Evolutionary conservation across 225 moss, liverwort and hornwort species (phyloP).

Genomic region (Climacium dendroides): DNA sequence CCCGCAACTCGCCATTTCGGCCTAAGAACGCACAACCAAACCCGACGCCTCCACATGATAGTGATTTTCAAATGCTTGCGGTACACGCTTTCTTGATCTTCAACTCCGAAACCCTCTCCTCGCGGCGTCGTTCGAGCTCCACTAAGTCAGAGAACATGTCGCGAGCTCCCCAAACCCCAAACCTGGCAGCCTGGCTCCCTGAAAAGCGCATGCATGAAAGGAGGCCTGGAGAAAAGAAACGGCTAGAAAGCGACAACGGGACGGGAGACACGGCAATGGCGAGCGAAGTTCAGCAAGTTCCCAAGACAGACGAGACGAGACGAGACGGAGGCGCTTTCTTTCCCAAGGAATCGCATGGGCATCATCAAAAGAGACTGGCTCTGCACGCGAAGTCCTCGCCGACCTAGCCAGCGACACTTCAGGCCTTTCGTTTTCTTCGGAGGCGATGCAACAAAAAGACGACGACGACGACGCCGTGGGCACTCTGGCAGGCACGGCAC

Average conservation of each 20-base stretch:
- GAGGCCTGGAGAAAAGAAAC: background rate
- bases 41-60: background rate
- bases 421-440: background rate
- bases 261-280: background rate
- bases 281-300: background rate
- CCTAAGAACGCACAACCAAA: background rate
- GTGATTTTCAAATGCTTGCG: background rate
- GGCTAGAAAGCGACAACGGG: conserved; percentile 5
- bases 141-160: background rate
- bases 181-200: background rate
- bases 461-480: background rate
- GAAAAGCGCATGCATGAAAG: background rate
- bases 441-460: background rate
- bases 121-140: background rate
- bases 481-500: background rate
- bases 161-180: background rate
- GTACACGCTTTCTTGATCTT: background rate
- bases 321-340: background rate
- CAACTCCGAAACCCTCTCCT: background rate
- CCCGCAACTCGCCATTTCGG: background rate
- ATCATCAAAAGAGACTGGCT: background rate
- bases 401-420: background rate
- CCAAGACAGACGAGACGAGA: background rate
- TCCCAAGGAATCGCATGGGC: background rate
- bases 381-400: background rate